Base-by-base conservation (phyloP, 257 asterid species). In the Lantana camara region DNA sequence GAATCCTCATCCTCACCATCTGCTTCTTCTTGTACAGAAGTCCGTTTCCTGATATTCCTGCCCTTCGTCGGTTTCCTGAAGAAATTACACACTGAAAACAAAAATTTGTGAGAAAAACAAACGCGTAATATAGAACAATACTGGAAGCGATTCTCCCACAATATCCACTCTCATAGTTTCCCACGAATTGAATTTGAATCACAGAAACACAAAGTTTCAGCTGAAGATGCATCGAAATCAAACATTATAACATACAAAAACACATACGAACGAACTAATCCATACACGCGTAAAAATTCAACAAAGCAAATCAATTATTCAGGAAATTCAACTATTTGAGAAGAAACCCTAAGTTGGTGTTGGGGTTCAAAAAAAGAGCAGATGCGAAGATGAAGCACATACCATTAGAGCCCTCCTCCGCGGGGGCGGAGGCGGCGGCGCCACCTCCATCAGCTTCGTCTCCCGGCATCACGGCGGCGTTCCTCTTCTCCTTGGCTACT, bases 51-150 rank as follows among this genome's bases (percentile, higher is more conserved):
- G 29, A 87, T 87, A 75, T 85, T 89, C 81, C 83, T 92, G 47
- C 81, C 82, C 83, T 82, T 85, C 23, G 91, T 64, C 16, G 95
- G 89, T 80, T 87, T 92, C 66, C 84, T 80, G 68, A 89, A 87
- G 83, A 92, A 92, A 79, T 49, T 89, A 77, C 98, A 92, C 15
- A 87, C 98, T 89, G 79, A 21, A 61, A 70, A 19, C 14, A 9
- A 63, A 63, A 1, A 56, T 14, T 21, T 9, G 27, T 5, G 32
- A 29, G 12, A 45, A n/a, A 10, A 63, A 10, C 13, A 48, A 46
- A 47, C 12, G 12, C 68, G 40, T 10, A 30, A 47, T 30, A 48
- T 21, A 21, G 14, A 6, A 35, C 22, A 34, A 19, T 16, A 10
- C 21, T 20, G 12, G 5, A 19, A 57, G 12, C 7, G 55, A 56